phyloP scores from a whole-genome alignment of 345 rosid species.

The Euphorbia pulcherrima region DNA sequence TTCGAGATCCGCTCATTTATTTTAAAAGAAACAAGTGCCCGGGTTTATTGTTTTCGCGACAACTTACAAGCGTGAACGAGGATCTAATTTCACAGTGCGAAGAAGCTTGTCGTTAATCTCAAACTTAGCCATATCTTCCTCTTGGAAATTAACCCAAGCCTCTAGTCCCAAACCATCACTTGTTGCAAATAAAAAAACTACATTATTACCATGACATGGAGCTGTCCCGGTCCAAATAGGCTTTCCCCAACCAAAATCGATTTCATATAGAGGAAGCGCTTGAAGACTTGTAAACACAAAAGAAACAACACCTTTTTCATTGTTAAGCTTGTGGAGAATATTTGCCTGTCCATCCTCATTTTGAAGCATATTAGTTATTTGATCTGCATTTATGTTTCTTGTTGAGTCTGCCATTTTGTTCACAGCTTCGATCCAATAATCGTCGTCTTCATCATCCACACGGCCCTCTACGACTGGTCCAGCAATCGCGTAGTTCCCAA shows the following conservation, averaged over 20 bases:
- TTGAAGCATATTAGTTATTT: neutral
- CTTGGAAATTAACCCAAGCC: slow-evolving; percentile 10
- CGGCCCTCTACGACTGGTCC: neutral
- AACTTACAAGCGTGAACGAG: no score
- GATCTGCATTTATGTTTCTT: neutral
- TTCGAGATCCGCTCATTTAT: no score
- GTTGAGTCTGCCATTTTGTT: neutral
- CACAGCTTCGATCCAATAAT: neutral
- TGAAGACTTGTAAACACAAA: no score
- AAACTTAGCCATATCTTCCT: slow-evolving; percentile 15
- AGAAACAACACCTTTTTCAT: neutral
- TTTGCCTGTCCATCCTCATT: neutral
- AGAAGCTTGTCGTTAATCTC: slow-evolving; percentile 1
- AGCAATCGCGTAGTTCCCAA: neutral
- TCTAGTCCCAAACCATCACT: slow-evolving; percentile 10
- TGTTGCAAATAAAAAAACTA: neutral
- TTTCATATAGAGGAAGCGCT: no score
- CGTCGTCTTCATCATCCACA: neutral
- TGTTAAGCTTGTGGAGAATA: neutral
- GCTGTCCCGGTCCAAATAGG: neutral
- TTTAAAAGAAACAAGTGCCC: no score
- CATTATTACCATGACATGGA: neutral
- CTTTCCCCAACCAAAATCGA: slow-evolving; percentile 3
- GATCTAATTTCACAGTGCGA: no score
- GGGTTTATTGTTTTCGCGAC: no score